Percentiles rank a stretch among this genome's conserved stretches.
Evolutionary conservation across 169 alveolate genomes (phyloP).

Genomic region (Cystoisospora suis): DNA sequence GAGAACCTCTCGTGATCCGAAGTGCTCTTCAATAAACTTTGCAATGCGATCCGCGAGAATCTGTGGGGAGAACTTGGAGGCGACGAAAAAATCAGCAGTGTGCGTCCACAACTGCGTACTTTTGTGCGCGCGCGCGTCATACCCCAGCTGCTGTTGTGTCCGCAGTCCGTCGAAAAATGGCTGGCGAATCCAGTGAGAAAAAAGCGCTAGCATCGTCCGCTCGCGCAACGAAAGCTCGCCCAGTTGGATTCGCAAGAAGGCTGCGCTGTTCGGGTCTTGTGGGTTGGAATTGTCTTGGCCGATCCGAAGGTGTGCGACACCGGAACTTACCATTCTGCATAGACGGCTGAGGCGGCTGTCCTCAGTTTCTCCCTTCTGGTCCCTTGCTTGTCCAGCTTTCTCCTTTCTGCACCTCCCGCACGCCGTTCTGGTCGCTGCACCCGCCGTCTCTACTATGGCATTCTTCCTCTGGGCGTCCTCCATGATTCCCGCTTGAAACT

Average conservation of each 20-base stretch:
- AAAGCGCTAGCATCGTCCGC: slow-evolving; percentile 1
- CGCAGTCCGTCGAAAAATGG: slow-evolving; percentile 20
- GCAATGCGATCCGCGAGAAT: background rate
- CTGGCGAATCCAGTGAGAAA: slow-evolving; percentile 9
- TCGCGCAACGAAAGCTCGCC: background rate
- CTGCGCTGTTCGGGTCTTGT: slow-evolving; percentile 16
- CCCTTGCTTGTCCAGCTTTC: background rate
- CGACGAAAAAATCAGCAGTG: background rate
- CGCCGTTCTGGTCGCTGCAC: too few relatives aligned
- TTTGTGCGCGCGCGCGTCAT: background rate
- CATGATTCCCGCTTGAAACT: too few relatives aligned
- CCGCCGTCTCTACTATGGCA: too few relatives aligned
- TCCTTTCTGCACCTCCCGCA: background rate
- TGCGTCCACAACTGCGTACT: slow-evolving; percentile 21
- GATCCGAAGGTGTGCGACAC: background rate
- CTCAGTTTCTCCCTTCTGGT: background rate
- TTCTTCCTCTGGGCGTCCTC: too few relatives aligned
- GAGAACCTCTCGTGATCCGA: background rate
- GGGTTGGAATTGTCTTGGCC: background rate
- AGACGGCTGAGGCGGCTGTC: too few relatives aligned
- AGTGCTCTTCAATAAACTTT: background rate
- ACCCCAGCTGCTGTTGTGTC: slow-evolving; percentile 34
- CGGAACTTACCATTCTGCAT: too few relatives aligned
- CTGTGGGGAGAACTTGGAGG: background rate
- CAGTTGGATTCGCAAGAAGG: slow-evolving; percentile 5